A percentile compares a stretch with the other conserved stretches of the same genome.
These are phyloP conservation scores for Colletotrichum sp. DNA, from an alignment of 2,329 filamentous ascomycete species.

Conservation along the genomic window DNA sequence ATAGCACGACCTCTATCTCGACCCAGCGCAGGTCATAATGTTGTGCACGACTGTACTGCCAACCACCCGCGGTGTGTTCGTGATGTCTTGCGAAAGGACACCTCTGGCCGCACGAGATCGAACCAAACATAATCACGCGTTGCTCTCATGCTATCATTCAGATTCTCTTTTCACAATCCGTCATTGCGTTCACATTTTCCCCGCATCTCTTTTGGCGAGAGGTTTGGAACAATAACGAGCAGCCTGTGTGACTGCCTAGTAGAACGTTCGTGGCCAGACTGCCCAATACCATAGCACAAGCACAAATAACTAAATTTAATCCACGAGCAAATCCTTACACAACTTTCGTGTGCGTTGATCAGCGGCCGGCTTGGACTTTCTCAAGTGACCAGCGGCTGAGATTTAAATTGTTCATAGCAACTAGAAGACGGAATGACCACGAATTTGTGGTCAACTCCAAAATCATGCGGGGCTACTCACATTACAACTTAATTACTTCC, in stretches of 20 bases:
- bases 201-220: background rate
- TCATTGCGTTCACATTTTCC: background rate
- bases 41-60: background rate
- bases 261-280: background rate
- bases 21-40: background rate
- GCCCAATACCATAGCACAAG: background rate
- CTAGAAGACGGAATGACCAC: background rate
- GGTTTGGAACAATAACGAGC: background rate
- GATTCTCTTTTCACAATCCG: background rate
- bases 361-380: background rate
- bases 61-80: background rate
- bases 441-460: background rate
- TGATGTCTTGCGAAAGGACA: background rate
- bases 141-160: background rate
- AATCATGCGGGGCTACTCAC: background rate
- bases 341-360: background rate
- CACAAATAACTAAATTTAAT: background rate
- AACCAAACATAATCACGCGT: background rate
- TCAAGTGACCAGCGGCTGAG: background rate
- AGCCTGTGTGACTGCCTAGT: background rate
- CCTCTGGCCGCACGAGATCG: background rate
- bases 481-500: background rate
- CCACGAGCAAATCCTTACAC: too few relatives aligned
- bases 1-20: background rate
- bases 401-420: background rate